Percentiles rank a stretch among this genome's conserved stretches.
Evolutionary conservation across 805 yeast genomes (phyloP).

Genomic region (Yarrowia osloensis): DNA sequence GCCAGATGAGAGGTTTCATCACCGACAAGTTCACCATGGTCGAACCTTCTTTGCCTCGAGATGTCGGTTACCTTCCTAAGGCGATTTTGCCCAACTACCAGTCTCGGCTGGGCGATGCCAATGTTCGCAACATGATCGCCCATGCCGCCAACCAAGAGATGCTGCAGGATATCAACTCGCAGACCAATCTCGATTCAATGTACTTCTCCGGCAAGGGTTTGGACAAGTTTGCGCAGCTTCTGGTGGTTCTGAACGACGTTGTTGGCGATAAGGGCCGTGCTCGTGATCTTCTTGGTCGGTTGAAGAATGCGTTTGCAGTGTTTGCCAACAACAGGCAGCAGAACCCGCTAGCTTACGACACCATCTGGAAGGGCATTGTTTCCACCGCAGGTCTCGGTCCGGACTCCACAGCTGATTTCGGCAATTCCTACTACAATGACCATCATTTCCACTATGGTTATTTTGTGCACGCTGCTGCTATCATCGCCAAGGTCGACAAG

Average conservation of each 20-base stretch:
- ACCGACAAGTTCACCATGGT: constrained; percentile 41
- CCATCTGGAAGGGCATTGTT: constrained; percentile 72
- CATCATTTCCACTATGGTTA: constrained; percentile 90
- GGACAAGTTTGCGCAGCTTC: constrained; percentile 79
- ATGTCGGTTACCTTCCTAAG: constrained; percentile 56
- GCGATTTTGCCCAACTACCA: constrained; percentile 46
- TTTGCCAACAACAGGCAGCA: constrained; percentile 65
- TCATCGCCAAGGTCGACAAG: constrained; percentile 66
- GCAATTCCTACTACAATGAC: constrained; percentile 76
- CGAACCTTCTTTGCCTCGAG: constrained; percentile 44
- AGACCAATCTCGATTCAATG: constrained; percentile 73
- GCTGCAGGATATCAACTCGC: constrained; percentile 50
- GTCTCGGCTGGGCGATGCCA: constrained; percentile 45
- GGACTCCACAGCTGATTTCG: constrained; percentile 63
- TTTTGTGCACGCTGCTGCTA: constrained; percentile 79
- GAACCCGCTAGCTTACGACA: constrained; percentile 70
- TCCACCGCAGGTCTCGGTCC: constrained; percentile 58
- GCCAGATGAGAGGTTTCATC: constrained; percentile 43
- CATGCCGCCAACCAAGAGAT: constrained; percentile 51
- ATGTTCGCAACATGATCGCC: constrained; percentile 43
- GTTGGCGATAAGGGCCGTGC: constrained; percentile 57
- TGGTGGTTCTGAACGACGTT: constrained; percentile 66
- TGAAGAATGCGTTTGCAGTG: constrained; percentile 64
- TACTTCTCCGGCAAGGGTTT: constrained; percentile 79
- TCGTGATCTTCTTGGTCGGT: constrained; percentile 50